Evolutionary conservation across 2,329 filamentous ascomycete genomes (phyloP), one percentile per base, ranked within the genome.

Genomic region (Calonectria hongkongensis): DNA sequence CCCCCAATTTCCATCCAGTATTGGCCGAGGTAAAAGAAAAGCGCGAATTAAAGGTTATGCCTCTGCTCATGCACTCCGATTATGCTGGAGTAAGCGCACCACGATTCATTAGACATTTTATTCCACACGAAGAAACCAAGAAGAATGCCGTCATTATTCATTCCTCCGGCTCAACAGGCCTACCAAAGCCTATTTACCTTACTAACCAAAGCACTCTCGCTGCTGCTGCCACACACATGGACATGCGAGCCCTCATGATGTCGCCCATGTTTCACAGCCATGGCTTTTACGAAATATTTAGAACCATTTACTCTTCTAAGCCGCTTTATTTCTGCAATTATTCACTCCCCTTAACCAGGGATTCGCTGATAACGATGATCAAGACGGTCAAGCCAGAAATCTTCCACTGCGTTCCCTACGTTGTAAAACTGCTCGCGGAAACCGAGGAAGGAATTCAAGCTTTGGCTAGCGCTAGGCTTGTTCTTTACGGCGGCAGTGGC

Each of bases 321-420:
- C 81, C 85, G 0, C 87, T 90, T 15, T 86, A 88, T 66, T 78
- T 92, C 51, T 90, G 88, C 78, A 92, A 89, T 73, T 87, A 89
- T 3, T 83, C 84, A 2, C 77, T 92, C 3, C 91, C 91, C 0
- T 80, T 92, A 4, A 91, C 91, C 0, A 83, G 83, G 2, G 82
- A 85, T n/a, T 84, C 86, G 18, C 81, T 92, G 2, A 80, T 89
- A 2, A 79, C 82, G 6, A 86, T 86, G 13, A 85, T 91, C 75
- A 68, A 70, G 9, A 66, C 71, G 2, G 60, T 65, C 0, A 74
- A 75, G 8, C 77, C 89, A 0, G 86, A 92, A 66, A 87, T 89
- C 25, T 88, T 93, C 39, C 88, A 92, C 70, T 88, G 86, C 3
- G 92, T 94, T 0, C 92, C 92, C 0, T 94, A 93, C 74, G 88